phyloP scores from a whole-genome alignment of 371 early-diverging fungal genomes.

The Syncephalastrum monosporum region DNA sequence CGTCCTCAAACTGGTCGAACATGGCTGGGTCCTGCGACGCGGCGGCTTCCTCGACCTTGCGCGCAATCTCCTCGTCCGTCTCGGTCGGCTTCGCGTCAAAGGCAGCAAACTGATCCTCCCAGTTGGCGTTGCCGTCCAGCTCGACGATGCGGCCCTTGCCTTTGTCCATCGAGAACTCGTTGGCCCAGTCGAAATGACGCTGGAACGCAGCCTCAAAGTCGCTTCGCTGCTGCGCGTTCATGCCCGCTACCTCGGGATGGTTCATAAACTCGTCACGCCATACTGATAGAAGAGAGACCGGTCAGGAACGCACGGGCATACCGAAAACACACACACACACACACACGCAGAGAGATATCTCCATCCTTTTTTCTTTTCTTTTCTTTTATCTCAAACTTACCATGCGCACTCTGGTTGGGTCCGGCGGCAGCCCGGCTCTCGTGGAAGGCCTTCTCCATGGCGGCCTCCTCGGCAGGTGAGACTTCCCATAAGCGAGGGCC shows the following conservation, averaged over 20 bases:
- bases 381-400: constrained; percentile 13
- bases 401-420: constrained; percentile 26
- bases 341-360: neutral
- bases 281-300: constrained; percentile 19
- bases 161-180: constrained; percentile 52
- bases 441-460: constrained; percentile 61
- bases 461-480: constrained; percentile 56
- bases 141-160: constrained; percentile 56
- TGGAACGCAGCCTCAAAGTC: constrained; percentile 66
- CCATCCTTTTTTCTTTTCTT: neutral
- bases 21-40: constrained; percentile 39
- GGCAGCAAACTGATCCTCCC: constrained; percentile 75
- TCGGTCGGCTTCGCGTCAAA: constrained; percentile 40
- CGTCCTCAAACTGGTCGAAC: constrained; percentile 52
- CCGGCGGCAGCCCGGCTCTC: constrained; percentile 41
- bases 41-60: constrained; percentile 48
- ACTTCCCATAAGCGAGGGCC: constrained; percentile 57
- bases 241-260: constrained; percentile 44
- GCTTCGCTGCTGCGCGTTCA: constrained; percentile 48
- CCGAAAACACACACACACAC: too few species aligned
- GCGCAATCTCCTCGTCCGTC: constrained; percentile 50
- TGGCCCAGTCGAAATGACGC: constrained; percentile 67
- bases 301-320: neutral
- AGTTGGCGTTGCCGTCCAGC: constrained; percentile 39
- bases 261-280: constrained; percentile 67